phyloP scores from a whole-genome alignment of 2,329 filamentous ascomycete genomes.

The Hirsutella minnesotensis region DNA sequence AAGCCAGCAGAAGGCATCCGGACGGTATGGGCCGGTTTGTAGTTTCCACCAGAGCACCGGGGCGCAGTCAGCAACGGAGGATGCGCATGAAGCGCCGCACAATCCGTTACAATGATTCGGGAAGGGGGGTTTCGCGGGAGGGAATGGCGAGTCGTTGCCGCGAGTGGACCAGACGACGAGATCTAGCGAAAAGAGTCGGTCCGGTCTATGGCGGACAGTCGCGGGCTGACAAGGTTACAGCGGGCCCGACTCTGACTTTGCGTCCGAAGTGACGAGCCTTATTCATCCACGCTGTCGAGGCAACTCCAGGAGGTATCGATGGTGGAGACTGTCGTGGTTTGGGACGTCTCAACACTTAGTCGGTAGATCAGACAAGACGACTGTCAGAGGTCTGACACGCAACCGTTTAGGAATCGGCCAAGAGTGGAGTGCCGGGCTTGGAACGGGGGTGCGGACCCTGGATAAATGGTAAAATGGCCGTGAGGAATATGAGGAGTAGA shows the following conservation, averaged over 20 bases:
- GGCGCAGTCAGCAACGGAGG: too few relatives aligned
- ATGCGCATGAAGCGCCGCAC: too few relatives aligned
- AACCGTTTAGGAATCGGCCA: background rate
- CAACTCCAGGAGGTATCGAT: background rate
- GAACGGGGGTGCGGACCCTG: background rate
- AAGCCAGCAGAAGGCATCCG: constrained; percentile 42
- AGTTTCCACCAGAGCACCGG: constrained; percentile 10
- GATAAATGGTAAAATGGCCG: background rate
- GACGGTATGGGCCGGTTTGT: constrained; percentile 30
- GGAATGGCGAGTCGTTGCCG: background rate
- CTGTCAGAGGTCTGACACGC: constrained; percentile 2
- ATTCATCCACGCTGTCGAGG: background rate
- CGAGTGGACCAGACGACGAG: background rate
- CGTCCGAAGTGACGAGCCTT: background rate
- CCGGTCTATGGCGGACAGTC: background rate
- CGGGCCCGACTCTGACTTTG: background rate
- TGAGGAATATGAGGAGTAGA: too few relatives aligned
- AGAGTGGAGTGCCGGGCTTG: background rate
- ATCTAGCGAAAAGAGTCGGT: background rate
- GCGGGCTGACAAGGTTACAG: background rate
- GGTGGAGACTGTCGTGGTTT: background rate
- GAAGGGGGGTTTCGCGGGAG: too few relatives aligned
- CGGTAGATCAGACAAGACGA: constrained; percentile 3
- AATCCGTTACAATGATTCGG: too few relatives aligned
- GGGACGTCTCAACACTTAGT: background rate